These are phyloP conservation scores for Sporothrix brunneoviolacea DNA, from an alignment of 2,329 filamentous ascomycete genomes.

Conservation along the genomic window DNA sequence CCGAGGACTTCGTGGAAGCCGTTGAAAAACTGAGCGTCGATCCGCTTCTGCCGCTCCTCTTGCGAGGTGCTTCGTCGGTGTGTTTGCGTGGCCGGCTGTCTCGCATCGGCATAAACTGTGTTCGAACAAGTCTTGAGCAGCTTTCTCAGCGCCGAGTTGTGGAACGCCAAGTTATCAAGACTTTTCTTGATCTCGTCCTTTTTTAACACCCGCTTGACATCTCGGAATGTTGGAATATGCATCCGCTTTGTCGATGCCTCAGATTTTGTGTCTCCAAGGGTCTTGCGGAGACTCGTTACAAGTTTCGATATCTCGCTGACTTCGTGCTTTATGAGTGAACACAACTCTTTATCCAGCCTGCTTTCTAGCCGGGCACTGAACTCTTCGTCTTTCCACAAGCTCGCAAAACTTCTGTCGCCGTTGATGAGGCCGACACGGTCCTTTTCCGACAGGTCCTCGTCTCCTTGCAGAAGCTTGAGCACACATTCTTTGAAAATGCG, in stretches of 20 bases:
- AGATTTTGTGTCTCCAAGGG: conserved; percentile 5
- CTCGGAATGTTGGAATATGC: neutral
- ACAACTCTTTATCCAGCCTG: conserved; percentile 13
- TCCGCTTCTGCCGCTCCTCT: conserved; percentile 8
- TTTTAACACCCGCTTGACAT: conserved; percentile 13
- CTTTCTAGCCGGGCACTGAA: conserved; percentile 15
- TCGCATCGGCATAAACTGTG: conserved; percentile 12
- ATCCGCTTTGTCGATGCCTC: conserved; percentile 4
- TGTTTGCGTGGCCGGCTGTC: neutral
- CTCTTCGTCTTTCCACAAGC: conserved; percentile 16
- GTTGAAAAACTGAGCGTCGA: conserved; percentile 13
- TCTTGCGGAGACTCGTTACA: conserved; percentile 4
- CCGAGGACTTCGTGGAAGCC: conserved; percentile 16
- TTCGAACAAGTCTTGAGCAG: conserved; percentile 15
- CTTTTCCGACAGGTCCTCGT: conserved; percentile 16
- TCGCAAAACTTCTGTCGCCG: conserved; percentile 13
- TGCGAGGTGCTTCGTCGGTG: conserved; percentile 4
- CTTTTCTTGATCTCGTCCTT: conserved; percentile 13
- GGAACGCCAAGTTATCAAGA: conserved; percentile 5
- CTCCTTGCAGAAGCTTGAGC: conserved; percentile 14
- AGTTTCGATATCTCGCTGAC: conserved; percentile 13
- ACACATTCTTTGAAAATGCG: conserved; percentile 18
- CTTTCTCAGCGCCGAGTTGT: conserved; percentile 10
- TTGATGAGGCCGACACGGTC: conserved; percentile 15
- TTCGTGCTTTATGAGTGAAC: conserved; percentile 13